A percentile compares a stretch with the other conserved stretches of the same genome.
Conservation (phyloP, 345 rosid species). For the Salix suchowensis region DNA sequence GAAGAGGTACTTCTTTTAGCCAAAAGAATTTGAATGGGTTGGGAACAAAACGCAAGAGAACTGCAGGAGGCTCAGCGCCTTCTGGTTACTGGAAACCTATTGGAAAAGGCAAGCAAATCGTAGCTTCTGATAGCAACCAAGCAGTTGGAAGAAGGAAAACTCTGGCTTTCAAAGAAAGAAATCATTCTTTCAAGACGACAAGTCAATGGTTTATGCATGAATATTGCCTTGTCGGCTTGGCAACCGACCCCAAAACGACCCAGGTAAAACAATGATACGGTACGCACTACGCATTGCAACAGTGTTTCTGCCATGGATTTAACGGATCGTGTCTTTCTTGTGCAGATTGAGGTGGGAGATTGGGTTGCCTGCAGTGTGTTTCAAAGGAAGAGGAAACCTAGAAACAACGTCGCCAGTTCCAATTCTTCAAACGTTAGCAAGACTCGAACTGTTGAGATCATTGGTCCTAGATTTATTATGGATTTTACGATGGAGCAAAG, state of each 20-base stretch:
- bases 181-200: conserved; percentile 21
- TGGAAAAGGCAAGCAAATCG: conserved; percentile 52
- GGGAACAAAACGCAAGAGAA: conserved; percentile 29
- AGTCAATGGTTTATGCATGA: conserved; percentile 68
- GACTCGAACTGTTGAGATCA: neutral
- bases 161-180: conserved; percentile 42
- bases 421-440: conserved; percentile 3
- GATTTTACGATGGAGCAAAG: conserved; percentile 35
- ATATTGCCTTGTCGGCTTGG: conserved; percentile 37
- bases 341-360: conserved; percentile 39
- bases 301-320: neutral
- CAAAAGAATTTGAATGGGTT: conserved; percentile 19
- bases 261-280: conserved; percentile 13
- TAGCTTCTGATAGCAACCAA: conserved; percentile 31
- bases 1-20: conserved; percentile 70
- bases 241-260: conserved; percentile 10
- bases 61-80: conserved; percentile 46
- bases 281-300: neutral
- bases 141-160: conserved; percentile 51
- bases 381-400: conserved; percentile 48
- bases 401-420: conserved; percentile 14
- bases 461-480: conserved; percentile 16
- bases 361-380: conserved; percentile 65
- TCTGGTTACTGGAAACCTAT: conserved; percentile 68
- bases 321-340: conserved; percentile 7